Evolutionary conservation across 106 monocot genomes (phyloP).

Genomic region (Chionographis japonica): DNA sequence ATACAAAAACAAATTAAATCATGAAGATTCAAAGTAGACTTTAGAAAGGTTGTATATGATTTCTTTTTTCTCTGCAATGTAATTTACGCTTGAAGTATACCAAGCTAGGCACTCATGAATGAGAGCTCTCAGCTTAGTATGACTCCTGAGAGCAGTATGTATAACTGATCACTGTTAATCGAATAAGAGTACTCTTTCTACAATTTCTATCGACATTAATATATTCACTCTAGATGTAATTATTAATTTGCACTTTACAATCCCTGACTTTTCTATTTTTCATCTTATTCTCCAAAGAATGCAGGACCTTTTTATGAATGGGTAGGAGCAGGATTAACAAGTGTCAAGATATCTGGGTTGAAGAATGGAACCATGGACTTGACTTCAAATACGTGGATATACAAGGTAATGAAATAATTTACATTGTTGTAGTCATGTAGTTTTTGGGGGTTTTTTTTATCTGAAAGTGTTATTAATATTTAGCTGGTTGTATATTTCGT

Average conservation of each 20-base stretch:
- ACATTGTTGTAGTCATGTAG: constrained; percentile 2
- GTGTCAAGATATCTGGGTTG: constrained; percentile 70
- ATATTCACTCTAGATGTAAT: background rate
- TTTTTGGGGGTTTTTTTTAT: background rate
- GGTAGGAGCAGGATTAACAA: constrained; percentile 88
- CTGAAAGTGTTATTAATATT: background rate
- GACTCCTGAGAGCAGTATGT: too few relatives aligned
- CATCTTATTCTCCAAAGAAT: constrained; percentile 45
- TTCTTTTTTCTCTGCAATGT: too few relatives aligned
- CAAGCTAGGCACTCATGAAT: too few relatives aligned
- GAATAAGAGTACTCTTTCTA: too few relatives aligned
- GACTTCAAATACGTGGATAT: constrained; percentile 61
- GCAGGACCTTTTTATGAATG: constrained; percentile 97
- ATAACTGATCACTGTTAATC: background rate
- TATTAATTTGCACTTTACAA: background rate
- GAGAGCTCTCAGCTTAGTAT: too few relatives aligned
- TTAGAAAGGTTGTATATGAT: too few relatives aligned
- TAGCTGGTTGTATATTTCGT: background rate
- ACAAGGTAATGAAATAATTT: constrained; percentile 61
- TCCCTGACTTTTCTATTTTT: background rate
- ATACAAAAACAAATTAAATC: too few relatives aligned
- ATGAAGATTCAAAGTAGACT: too few relatives aligned
- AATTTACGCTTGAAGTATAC: too few relatives aligned
- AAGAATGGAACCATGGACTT: constrained; percentile 72
- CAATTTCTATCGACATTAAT: background rate